These are phyloP conservation scores for Polygonum maritimum DNA, from an alignment of 148 eudicot species.

Conservation along the genomic window DNA sequence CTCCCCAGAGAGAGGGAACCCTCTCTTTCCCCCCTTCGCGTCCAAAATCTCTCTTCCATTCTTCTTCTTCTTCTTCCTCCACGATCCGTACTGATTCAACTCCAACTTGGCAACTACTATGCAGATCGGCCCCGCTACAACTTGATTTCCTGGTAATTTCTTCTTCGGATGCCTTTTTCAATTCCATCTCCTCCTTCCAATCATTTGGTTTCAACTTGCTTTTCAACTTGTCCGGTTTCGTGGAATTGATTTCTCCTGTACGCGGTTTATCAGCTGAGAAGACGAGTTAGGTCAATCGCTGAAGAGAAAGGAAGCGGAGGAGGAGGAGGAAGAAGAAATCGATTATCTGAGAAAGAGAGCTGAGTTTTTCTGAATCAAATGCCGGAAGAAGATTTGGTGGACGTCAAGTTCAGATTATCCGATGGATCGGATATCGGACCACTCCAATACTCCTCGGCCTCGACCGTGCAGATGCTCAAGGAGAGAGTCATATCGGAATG, in stretches of 20 bases:
- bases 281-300: slow-evolving; percentile 4
- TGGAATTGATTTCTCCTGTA: not conserved
- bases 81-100: slow-evolving; percentile 1
- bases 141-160: slow-evolving; percentile 1
- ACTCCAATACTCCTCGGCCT: slow-evolving; percentile 40
- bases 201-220: not conserved
- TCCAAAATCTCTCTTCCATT: not conserved
- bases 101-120: not conserved
- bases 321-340: not conserved
- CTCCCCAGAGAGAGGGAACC: slow-evolving; percentile 2
- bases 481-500: slow-evolving; percentile 66
- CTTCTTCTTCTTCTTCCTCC: not conserved
- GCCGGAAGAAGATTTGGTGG: slow-evolving; percentile 72
- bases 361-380: slow-evolving; percentile 17
- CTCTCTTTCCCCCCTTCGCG: slow-evolving; percentile 4
- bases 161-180: not conserved
- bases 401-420: slow-evolving; percentile 64
- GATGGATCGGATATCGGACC: slow-evolving; percentile 94
- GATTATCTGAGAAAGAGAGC: not conserved
- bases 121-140: slow-evolving; percentile 1
- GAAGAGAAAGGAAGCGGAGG: not conserved
- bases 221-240: not conserved
- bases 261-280: not conserved
- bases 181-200: not conserved
- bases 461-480: slow-evolving; percentile 68